A percentile compares a stretch with the other conserved stretches of the same genome.
These are phyloP conservation scores for Cystobasidium onofrii DNA, from an alignment of 768 basidiomycete species.

Conservation along the genomic window DNA sequence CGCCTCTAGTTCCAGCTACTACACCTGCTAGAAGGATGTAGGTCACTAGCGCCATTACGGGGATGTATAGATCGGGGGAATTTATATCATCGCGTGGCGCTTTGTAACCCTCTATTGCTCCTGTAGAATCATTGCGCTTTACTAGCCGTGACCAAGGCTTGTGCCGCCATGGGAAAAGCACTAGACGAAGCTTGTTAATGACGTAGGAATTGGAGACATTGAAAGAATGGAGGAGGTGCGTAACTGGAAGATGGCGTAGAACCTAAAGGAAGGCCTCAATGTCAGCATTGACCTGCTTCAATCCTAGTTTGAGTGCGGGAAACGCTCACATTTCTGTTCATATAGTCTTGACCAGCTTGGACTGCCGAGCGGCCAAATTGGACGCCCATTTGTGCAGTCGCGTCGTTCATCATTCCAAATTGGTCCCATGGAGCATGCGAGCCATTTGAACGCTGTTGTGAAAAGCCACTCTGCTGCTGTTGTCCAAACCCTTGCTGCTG, in stretches of 20 bases:
- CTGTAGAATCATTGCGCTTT: conserved; percentile 56
- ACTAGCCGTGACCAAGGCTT: conserved; percentile 71
- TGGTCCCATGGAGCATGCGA: conserved; percentile 34
- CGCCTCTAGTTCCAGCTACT: conserved; percentile 67
- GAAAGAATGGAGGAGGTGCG: conserved; percentile 78
- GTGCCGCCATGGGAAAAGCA: conserved; percentile 94
- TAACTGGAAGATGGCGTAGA: conserved; percentile 65
- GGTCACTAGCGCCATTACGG: conserved; percentile 91
- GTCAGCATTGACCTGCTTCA: not conserved
- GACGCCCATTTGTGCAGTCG: conserved; percentile 91
- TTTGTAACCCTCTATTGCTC: conserved; percentile 63
- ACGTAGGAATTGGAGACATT: conserved; percentile 96
- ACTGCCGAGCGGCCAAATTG: conserved; percentile 88
- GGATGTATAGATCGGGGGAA: conserved; percentile 92
- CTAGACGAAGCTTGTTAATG: conserved; percentile 70
- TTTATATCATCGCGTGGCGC: conserved; percentile 90
- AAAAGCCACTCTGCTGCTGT: not conserved
- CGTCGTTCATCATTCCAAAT: conserved; percentile 80
- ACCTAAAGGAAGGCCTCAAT: conserved; percentile 51
- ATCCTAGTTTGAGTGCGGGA: not conserved
- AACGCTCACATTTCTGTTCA: conserved; percentile 81
- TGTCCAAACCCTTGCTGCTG: conserved; percentile 32
- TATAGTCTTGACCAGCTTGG: conserved; percentile 87
- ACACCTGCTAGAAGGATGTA: conserved; percentile 85
- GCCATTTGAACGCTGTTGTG: conserved; percentile 5